Percentiles rank a stretch among this genome's conserved stretches.
Evolutionary conservation across 139 green algal species (phyloP).

Genomic region (Micromonas commoda): DNA sequence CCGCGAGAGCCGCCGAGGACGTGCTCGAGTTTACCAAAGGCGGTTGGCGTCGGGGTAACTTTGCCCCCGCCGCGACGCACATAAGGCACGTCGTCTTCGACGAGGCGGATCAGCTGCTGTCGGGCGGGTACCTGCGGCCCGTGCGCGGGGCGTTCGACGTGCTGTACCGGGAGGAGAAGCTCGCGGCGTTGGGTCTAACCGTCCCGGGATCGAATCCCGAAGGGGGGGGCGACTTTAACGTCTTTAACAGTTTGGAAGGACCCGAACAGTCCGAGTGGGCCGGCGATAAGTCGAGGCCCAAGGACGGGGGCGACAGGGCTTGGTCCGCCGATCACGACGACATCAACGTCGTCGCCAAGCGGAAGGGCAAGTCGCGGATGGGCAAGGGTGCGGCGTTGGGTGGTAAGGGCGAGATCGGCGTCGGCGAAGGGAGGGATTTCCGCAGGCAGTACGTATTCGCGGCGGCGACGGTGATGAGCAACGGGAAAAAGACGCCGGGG

Average conservation of each 20-base stretch:
- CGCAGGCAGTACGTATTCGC: conserved; percentile 33
- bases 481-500: conserved; percentile 24
- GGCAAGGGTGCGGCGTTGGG: background rate
- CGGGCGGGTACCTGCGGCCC: conserved; percentile 35
- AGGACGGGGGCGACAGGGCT: background rate
- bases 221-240: background rate
- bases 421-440: conserved; percentile 6
- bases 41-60: background rate
- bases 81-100: conserved; percentile 70
- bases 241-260: no score
- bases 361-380: background rate
- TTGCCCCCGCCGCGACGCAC: background rate
- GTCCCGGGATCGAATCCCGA: background rate
- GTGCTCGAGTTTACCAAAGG: background rate
- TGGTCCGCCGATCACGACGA: conserved; percentile 18
- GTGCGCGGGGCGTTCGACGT: conserved; percentile 15
- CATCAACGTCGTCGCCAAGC: background rate
- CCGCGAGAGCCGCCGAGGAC: conserved; percentile 2
- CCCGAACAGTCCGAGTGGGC: no score
- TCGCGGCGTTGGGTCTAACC: background rate
- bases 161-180: conserved; percentile 19
- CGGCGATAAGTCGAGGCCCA: background rate
- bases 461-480: conserved; percentile 28
- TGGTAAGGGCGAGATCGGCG: conserved; percentile 1
- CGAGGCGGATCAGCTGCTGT: conserved; percentile 90